phyloP scores from a whole-genome alignment of 495 filamentous ascomycete species.

The Penicillium pulvis region DNA sequence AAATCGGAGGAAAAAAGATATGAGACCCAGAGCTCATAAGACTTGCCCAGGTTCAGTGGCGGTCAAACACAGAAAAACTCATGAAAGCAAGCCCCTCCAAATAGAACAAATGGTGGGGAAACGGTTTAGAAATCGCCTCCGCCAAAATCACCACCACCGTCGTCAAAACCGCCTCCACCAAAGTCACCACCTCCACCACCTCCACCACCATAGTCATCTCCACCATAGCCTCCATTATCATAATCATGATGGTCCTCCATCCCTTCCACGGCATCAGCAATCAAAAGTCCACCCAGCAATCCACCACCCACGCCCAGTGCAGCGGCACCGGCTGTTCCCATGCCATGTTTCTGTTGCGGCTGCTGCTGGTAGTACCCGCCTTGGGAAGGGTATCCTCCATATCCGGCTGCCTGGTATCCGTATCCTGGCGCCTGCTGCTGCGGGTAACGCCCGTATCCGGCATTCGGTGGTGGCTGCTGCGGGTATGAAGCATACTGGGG shows the following conservation, averaged over 20 bases:
- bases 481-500: slow-evolving; percentile 33
- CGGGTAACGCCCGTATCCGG: slow-evolving; percentile 33
- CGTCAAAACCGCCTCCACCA: slow-evolving; percentile 51
- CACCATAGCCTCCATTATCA: slow-evolving; percentile 43
- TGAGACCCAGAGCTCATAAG: background rate
- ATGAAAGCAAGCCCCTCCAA: background rate
- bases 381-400: slow-evolving; percentile 38
- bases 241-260: slow-evolving; percentile 44
- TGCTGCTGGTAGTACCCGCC: slow-evolving; percentile 46
- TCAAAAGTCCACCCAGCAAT: slow-evolving; percentile 67
- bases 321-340: slow-evolving; percentile 69
- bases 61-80: background rate
- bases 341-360: slow-evolving; percentile 46
- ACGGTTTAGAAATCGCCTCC: slow-evolving; percentile 56
- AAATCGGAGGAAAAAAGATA: background rate
- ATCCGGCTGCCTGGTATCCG: slow-evolving; percentile 29
- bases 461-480: slow-evolving; percentile 25
- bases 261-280: slow-evolving; percentile 67
- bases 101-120: background rate
- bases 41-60: background rate
- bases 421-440: slow-evolving; percentile 37
- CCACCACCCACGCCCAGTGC: slow-evolving; percentile 79
- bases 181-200: slow-evolving; percentile 30
- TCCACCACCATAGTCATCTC: slow-evolving; percentile 40
- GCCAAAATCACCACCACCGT: slow-evolving; percentile 45